Evolutionary conservation across 805 yeast genomes (phyloP).

Genomic region (Teunomyces atbi): DNA sequence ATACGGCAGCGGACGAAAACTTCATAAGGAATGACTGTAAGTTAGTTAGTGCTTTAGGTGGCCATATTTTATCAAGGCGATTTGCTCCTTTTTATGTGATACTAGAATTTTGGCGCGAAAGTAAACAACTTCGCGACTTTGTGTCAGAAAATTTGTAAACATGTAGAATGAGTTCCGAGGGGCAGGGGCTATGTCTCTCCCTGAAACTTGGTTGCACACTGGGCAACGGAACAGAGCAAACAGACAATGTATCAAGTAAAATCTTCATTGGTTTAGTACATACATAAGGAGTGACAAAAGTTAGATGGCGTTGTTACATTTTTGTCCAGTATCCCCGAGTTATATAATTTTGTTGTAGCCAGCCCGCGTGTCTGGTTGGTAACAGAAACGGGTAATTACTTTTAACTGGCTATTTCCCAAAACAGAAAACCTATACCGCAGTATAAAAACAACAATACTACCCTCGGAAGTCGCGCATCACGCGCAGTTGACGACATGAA

Average conservation of each 20-base stretch:
- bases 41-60: slow-evolving; percentile 10
- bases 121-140: slow-evolving; percentile 3
- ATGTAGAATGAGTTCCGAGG: background rate
- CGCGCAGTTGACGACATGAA: too few relatives aligned
- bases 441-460: background rate
- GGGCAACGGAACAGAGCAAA: background rate
- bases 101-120: background rate
- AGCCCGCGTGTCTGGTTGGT: background rate
- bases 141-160: slow-evolving; percentile 2
- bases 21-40: slow-evolving; percentile 20
- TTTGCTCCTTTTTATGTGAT: background rate
- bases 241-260: background rate
- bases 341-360: background rate
- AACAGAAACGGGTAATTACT: background rate
- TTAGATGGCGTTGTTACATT: background rate
- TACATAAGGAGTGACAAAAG: slow-evolving; percentile 3
- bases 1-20: slow-evolving; percentile 17
- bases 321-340: background rate
- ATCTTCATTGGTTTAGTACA: background rate
- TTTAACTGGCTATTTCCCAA: background rate
- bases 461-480: background rate
- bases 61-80: slow-evolving; percentile 1
- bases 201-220: background rate
- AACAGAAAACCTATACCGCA: background rate
- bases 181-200: background rate